Conservation (phyloP, 2,329 filamentous ascomycete genomes). For the Dactylellina cionopaga region DNA sequence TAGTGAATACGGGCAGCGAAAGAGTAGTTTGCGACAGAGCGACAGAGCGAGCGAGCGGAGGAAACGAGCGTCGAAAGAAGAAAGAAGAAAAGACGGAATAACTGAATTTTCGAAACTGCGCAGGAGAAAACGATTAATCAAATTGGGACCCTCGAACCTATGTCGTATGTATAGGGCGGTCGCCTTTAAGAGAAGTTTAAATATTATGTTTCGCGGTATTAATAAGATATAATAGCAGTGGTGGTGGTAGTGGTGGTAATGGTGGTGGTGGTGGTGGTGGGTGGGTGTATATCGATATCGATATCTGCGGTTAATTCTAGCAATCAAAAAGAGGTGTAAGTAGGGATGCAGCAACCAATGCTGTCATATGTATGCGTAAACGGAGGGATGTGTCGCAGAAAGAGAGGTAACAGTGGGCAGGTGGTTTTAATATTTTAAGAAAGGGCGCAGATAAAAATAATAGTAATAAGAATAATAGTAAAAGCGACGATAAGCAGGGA, state of each 20-base stretch:
- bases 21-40: constrained; percentile 2
- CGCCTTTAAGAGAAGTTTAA: constrained; percentile 7
- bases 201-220: constrained; percentile 43
- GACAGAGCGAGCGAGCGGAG: neutral
- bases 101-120: constrained; percentile 32
- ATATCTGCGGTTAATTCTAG: constrained; percentile 33
- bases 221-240: constrained; percentile 45
- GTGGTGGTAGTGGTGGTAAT: too few species aligned
- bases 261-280: too few species aligned
- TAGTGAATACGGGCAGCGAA: too few species aligned
- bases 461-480: too few species aligned
- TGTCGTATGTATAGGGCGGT: constrained; percentile 12
- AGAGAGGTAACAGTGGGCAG: neutral
- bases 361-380: constrained; percentile 25
- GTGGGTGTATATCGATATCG: constrained; percentile 35
- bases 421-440: neutral
- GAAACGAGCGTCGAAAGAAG: neutral
- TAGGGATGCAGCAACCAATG: constrained; percentile 22
- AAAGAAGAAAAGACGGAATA: neutral
- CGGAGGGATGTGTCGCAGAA: constrained; percentile 15
- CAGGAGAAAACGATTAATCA: constrained; percentile 32
- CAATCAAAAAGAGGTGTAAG: constrained; percentile 10
- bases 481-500: constrained; percentile 23
- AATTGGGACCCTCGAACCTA: constrained; percentile 22
- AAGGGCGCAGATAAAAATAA: neutral